Base-by-base conservation (phyloP, 495 filamentous ascomycete genomes). In the Tuber umbilicatum region DNA sequence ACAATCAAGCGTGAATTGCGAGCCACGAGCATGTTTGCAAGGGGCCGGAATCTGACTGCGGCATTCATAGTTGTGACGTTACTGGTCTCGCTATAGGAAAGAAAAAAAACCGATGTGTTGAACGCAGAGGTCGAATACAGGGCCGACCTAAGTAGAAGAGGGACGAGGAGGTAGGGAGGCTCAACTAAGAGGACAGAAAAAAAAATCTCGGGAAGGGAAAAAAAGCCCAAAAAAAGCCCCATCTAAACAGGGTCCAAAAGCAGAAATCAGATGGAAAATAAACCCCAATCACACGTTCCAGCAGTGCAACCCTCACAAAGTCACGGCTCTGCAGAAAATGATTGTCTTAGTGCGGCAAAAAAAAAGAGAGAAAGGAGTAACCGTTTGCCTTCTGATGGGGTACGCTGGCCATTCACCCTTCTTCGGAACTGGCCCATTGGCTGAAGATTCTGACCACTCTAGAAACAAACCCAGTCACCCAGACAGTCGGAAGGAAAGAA, bases 1-100 rank as follows among this genome's bases (percentile, higher is more conserved):
- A 79, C 67, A 72, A 81, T 76, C 42, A 75, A 67, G n/a, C 74
- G 79, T 38, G 73, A 75, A 68, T 67, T 70, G 75, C 75, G 72
- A 71, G 78, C 73, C 42, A 45, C 60, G 37, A 80, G 72, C 45
- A 17, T 5, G 35, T 17, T 64, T 2, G 55, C 55, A 19, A 64
- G 27, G 17, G 55, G 55, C 19, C 27, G 55, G 27, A 64, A 64
- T 64, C 55, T 64, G 55, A 19, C 14, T 9, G 55, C 55, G 6
- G 27, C 55, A 35, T 64, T 64, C 55, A 64, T 64, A 35, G 27
- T 3, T 64, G 55, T 31, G 55, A 64, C 19, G 55, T 17, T 64
- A 35, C 19, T 64, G 27, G 27, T 35, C 19, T 64, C 55, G 55
- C 27, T 64, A 35, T 19, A 35, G 55, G 50, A 64, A 64, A 64